Evolutionary conservation across 1,284 basidiomycete genomes (phyloP), one percentile per base, ranked within the genome.

Genomic region (Tilletia indica): DNA sequence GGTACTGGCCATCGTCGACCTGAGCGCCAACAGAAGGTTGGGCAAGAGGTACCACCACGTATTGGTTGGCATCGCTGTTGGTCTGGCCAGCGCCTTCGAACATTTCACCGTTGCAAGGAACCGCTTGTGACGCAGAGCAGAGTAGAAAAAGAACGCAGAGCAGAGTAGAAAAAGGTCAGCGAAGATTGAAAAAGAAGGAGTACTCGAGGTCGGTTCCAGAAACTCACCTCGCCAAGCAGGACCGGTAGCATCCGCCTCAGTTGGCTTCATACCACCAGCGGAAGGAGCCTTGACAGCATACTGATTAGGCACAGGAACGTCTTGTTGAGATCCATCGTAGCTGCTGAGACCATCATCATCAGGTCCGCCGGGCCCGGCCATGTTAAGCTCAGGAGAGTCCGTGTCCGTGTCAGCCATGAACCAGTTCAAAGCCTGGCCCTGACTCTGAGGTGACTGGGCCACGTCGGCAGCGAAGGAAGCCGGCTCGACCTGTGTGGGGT

Each of bases 91-190:
- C 64, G 16, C 64, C 64, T 67, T 67, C 25, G 64, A 67, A 47
- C 64, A 67, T 67, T 25, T 67, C 38, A 12, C 64, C 64, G 34
- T 67, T 67, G 64, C 64, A 67, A 25, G 64, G 64, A 4, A 67
- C 38, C 4, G 64, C 64, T 54, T 0, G 8, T 19, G 9, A 8
- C 51, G 9, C 51, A 54, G 31, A 8, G 16, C 19, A 54, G 47
- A 9, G 9, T 9, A 19, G 11, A 9, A 9, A 9, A 19, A 19
- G 9, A 9, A 9, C 11, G 11, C 19, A 9, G 11, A 48, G 9
- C 47, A 48, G 47, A 48, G 11, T 48, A 11, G 11, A 9, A 48
- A 19, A 48, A 11, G 11, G 9, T 49, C 48, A 49, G 12, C n/a
- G 48, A 54, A 31, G 25, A 31, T 31, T 31, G 25, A 31, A 31